These are phyloP conservation scores for Lepraria neglecta DNA, from an alignment of 495 filamentous ascomycete species.

Conservation along the genomic window DNA sequence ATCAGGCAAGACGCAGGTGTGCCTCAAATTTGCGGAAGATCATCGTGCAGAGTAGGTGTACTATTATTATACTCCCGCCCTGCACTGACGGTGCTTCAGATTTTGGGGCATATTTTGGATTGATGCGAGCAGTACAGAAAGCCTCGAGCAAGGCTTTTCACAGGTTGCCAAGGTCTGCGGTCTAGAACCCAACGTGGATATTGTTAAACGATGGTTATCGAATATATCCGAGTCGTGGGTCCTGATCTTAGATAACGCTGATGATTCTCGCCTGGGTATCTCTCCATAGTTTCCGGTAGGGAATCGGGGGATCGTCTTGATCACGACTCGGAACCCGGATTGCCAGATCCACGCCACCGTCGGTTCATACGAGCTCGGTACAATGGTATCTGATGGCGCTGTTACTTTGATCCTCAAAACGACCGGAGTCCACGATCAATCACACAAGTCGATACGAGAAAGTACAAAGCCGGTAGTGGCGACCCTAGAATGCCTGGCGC, in stretches of 20 bases:
- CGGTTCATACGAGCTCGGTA: conserved; percentile 32
- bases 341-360: conserved; percentile 26
- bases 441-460: conserved; percentile 3
- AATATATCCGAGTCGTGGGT: neutral
- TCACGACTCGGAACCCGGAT: conserved; percentile 37
- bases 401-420: conserved; percentile 30
- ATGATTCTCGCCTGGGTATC: conserved; percentile 31
- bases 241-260: conserved; percentile 22
- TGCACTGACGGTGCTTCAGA: no score
- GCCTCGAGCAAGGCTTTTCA: neutral
- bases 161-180: conserved; percentile 1
- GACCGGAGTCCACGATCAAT: conserved; percentile 17
- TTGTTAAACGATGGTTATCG: neutral
- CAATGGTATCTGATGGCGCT: conserved; percentile 31
- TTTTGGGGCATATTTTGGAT: conserved; percentile 4
- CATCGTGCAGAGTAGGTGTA: neutral
- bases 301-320: conserved; percentile 33
- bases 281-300: conserved; percentile 32
- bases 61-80: no score
- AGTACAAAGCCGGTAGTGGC: conserved; percentile 24
- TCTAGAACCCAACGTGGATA: neutral
- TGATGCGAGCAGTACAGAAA: neutral
- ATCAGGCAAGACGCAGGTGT: no score
- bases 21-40: conserved; percentile 27
- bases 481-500: conserved; percentile 33